These are phyloP conservation scores for Vanrija sp. DNA, from an alignment of 1,284 basidiomycete species.

Conservation along the genomic window DNA sequence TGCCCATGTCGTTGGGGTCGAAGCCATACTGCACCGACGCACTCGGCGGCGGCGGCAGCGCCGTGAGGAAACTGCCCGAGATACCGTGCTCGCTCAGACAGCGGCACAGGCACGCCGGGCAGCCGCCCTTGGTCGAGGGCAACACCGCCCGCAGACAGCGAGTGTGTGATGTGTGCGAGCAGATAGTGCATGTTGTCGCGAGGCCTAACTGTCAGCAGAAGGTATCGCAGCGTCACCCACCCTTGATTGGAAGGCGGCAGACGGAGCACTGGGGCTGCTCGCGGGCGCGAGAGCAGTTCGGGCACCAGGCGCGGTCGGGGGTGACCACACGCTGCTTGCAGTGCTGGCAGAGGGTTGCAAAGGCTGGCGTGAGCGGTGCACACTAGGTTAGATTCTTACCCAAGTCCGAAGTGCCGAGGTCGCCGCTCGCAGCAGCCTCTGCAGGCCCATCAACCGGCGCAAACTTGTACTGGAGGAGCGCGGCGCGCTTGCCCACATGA, in stretches of 20 bases:
- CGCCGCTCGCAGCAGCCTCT: constrained; percentile 10
- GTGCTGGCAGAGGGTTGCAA: constrained; percentile 13
- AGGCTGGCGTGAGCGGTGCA: neutral
- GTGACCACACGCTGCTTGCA: constrained; percentile 7
- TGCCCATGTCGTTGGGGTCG: neutral
- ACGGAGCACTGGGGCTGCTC: constrained; percentile 16
- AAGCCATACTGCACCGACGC: neutral
- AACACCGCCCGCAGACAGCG: constrained; percentile 50
- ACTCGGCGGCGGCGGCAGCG: constrained; percentile 1
- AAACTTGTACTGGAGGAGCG: constrained; percentile 60
- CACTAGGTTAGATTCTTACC: neutral
- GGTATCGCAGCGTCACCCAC: constrained; percentile 47
- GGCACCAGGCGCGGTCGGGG: constrained; percentile 1
- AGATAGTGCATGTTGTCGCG: constrained; percentile 63
- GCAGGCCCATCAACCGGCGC: constrained; percentile 21
- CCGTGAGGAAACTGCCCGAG: constrained; percentile 12
- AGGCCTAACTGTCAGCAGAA: constrained; percentile 54
- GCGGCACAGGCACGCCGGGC: constrained; percentile 37
- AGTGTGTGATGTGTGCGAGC: constrained; percentile 64
- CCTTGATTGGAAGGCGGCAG: constrained; percentile 73
- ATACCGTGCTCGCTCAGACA: constrained; percentile 26
- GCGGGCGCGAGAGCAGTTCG: neutral
- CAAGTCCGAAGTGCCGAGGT: constrained; percentile 6
- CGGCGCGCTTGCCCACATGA: constrained; percentile 62
- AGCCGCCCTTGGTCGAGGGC: constrained; percentile 15